Conservation (phyloP, 257 asterid species). For the Solanum phureja region DNA sequence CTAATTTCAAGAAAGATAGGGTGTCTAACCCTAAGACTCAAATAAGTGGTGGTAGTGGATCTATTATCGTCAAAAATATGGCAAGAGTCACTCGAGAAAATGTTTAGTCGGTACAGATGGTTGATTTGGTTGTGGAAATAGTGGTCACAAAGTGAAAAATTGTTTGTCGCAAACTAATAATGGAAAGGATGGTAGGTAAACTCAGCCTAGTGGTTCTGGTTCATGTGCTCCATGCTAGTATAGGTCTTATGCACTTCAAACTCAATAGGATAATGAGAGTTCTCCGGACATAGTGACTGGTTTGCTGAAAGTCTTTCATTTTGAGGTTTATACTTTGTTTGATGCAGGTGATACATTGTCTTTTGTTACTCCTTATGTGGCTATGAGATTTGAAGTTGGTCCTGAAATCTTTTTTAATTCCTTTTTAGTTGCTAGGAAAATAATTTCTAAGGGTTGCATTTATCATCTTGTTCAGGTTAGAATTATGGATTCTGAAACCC, state of each 20-base stretch:
- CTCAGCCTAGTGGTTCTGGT: not conserved
- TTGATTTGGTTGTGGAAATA: not conserved
- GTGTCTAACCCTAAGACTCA: not conserved
- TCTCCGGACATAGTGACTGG: not conserved
- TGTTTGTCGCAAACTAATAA: not conserved
- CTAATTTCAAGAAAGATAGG: not conserved
- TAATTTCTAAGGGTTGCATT: not conserved
- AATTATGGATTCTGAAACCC: not conserved
- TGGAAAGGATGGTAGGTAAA: not conserved
- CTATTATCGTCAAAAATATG: not conserved
- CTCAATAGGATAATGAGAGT: not conserved
- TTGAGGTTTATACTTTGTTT: not conserved
- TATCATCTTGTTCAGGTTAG: not conserved
- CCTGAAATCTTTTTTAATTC: not conserved
- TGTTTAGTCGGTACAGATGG: not conserved
- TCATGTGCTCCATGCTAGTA: too few relatives aligned
- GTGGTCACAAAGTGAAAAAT: too few relatives aligned
- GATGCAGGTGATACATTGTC: not conserved
- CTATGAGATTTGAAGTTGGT: not conserved
- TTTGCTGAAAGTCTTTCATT: not conserved
- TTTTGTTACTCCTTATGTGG: not conserved
- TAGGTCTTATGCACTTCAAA: not conserved
- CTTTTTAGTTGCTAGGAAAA: not conserved
- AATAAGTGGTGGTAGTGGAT: not conserved
- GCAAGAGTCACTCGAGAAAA: not conserved